phyloP scores from a whole-genome alignment of 2,329 filamentous ascomycete species.

The Nannizziopsis arthrosporioides region DNA sequence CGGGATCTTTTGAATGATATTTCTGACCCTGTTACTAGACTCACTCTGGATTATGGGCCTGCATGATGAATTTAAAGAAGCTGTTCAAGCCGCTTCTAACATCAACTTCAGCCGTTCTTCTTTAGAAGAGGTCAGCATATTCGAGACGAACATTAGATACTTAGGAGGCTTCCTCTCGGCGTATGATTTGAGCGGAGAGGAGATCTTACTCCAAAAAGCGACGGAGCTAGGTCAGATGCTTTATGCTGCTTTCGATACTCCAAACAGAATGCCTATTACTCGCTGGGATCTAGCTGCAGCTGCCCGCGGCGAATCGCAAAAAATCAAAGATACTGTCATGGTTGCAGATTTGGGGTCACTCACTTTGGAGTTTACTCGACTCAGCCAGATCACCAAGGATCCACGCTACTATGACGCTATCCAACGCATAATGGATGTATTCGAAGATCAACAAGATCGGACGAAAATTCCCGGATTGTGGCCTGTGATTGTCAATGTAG shows the following conservation, averaged over 20 bases:
- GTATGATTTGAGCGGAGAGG: slow-evolving; percentile 39
- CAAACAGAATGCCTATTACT: slow-evolving; percentile 20
- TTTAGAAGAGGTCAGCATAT: slow-evolving; percentile 31
- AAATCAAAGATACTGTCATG: slow-evolving; percentile 19
- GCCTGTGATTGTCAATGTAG: slow-evolving; percentile 27
- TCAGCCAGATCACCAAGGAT: slow-evolving; percentile 31
- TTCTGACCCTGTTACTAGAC: slow-evolving; percentile 32
- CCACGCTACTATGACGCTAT: slow-evolving; percentile 30
- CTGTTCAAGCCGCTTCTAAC: slow-evolving; percentile 40
- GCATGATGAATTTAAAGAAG: slow-evolving; percentile 44
- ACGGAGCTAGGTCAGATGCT: slow-evolving; percentile 45
- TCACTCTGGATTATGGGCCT: slow-evolving; percentile 53
- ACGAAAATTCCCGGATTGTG: slow-evolving; percentile 33
- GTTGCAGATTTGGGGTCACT: slow-evolving; percentile 31
- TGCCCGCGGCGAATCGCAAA: slow-evolving; percentile 18
- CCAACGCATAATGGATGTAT: slow-evolving; percentile 25
- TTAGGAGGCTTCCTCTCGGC: slow-evolving; percentile 43
- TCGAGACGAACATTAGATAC: slow-evolving; percentile 43
- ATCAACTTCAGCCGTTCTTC: slow-evolving; percentile 41
- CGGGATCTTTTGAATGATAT: neutral
- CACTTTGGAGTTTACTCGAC: slow-evolving; percentile 32
- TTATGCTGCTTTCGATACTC: slow-evolving; percentile 33
- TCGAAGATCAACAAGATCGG: slow-evolving; percentile 24
- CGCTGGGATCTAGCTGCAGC: slow-evolving; percentile 19
- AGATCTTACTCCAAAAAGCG: slow-evolving; percentile 42